Base-by-base conservation (phyloP, 352 stramenopile species). In the Phytopythium ostracodes region DNA sequence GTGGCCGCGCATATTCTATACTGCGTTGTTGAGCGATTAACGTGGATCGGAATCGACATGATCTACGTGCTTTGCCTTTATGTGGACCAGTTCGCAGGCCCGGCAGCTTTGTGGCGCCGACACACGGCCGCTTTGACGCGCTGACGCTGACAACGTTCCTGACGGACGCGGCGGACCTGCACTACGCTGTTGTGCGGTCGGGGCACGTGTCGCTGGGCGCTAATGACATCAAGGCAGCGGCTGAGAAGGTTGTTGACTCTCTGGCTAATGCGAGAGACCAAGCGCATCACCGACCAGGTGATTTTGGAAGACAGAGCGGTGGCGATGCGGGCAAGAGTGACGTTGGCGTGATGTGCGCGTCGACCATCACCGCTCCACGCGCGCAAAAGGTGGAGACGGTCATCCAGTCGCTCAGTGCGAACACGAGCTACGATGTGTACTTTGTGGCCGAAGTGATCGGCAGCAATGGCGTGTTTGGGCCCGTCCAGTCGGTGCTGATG, bases 361-460 rank as follows among this genome's bases (percentile, higher is more conserved):
- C 70, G 42, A 91, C 82, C 0, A 62, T 92, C 22, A 64, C 68
- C 0, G 72, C 89, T 9, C 15, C 69, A 0, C 69, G 61, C 27
- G 78, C 83, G 7, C 73, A 88, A 47, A 88, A 89, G 27, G 54
- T 91, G 2, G 79, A 84, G 58, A 75, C 67, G 24, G 35, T 65
- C 2, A 68, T 92, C 1, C 27, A 68, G 9, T 68, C 76, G 0
- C 62, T 94, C 15, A 24, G 52, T 12, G 25, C 80, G 0, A 92
- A 92, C 54, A 82, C 70, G 25, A 91, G 72, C 70, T 94, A 92
- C 67, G 84, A 92, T 42, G 83, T 92, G 62, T 92, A 87, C 70
- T 88, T 94, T 66, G 84, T 94, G 11, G 75, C 78, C 15, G 83
- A 94, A 49, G 85, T 91, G 22, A 73, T 76, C 14, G 75, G 76